These are phyloP conservation scores for Mycena maculata DNA, from an alignment of 768 basidiomycete species.

Conservation along the genomic window DNA sequence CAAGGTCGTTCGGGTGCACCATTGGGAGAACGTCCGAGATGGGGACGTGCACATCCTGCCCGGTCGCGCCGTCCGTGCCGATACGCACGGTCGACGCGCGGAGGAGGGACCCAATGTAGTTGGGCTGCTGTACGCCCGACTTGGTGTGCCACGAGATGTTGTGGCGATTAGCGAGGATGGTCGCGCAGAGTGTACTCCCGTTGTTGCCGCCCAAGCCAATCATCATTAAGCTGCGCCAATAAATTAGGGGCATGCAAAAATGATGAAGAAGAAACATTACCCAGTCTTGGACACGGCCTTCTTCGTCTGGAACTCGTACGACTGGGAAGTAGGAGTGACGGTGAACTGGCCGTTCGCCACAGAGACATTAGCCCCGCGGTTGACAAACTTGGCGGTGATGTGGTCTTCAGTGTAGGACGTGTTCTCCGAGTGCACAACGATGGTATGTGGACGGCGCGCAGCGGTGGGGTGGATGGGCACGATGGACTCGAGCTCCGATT, in stretches of 20 bases:
- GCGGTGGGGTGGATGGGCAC: constrained; percentile 88
- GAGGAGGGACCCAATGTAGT: constrained; percentile 97
- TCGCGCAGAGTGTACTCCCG: constrained; percentile 92
- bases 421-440: constrained; percentile 86
- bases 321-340: constrained; percentile 82
- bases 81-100: constrained; percentile 96
- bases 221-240: constrained; percentile 83
- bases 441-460: constrained; percentile 76
- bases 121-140: constrained; percentile 90
- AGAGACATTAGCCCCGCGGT: constrained; percentile 80
- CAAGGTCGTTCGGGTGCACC: constrained; percentile 98
- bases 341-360: constrained; percentile 80
- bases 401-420: constrained; percentile 84
- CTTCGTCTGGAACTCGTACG: constrained; percentile 92
- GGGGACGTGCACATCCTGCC: constrained; percentile 93
- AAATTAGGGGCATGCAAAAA: constrained; percentile 23
- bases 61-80: constrained; percentile 80
- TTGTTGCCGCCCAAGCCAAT: constrained; percentile 98
- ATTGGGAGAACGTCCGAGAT: constrained; percentile 94
- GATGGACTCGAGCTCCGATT: constrained; percentile 75
- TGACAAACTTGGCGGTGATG: constrained; percentile 85
- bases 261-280: constrained; percentile 60
- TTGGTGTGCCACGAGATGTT: constrained; percentile 96
- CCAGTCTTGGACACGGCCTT: constrained; percentile 91
- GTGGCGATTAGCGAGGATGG: constrained; percentile 95